A percentile compares a stretch with the other conserved stretches of the same genome.
phyloP scores from a whole-genome alignment of 129 eudicot genomes.

The Chrysanthemum seticuspe region DNA sequence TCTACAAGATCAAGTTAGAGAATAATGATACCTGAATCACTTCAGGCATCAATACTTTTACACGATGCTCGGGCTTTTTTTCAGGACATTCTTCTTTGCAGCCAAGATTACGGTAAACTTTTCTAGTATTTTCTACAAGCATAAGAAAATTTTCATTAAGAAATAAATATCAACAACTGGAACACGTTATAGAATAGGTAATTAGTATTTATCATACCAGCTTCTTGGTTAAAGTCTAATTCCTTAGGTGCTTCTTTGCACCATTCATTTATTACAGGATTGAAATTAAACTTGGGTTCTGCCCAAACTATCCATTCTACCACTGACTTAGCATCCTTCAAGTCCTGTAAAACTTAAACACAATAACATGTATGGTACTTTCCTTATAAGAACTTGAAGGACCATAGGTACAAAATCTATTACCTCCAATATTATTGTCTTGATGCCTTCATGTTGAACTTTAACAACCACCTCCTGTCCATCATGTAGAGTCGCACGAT shows the following conservation, averaged over 20 bases:
- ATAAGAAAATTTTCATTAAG: constrained; percentile 3
- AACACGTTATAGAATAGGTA: not conserved
- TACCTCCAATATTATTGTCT: constrained; percentile 82
- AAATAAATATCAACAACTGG: constrained; percentile 7
- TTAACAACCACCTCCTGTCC: constrained; percentile 89
- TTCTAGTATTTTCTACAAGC: constrained; percentile 70
- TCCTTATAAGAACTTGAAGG: constrained; percentile 8
- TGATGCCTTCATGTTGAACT: constrained; percentile 93
- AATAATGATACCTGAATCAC: constrained; percentile 63
- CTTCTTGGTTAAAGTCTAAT: constrained; percentile 83
- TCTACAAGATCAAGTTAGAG: not conserved
- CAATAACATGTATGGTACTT: constrained; percentile 19
- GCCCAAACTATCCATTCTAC: constrained; percentile 99
- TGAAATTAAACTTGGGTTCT: constrained; percentile 84
- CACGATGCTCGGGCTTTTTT: constrained; percentile 44
- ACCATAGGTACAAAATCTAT: constrained; percentile 13
- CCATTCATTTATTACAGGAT: constrained; percentile 94
- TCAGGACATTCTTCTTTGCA: constrained; percentile 43
- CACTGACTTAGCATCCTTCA: constrained; percentile 85
- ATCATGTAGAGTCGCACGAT: constrained; percentile 78
- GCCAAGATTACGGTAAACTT: constrained; percentile 71
- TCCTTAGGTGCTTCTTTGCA: constrained; percentile 97
- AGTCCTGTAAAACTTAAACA: constrained; percentile 52
- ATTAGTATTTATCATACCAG: constrained; percentile 50
- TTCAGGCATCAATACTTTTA: constrained; percentile 83